Evolutionary conservation across 2,329 filamentous ascomycete genomes (phyloP).

Genomic region (Iodosphaeria phyllophila): DNA sequence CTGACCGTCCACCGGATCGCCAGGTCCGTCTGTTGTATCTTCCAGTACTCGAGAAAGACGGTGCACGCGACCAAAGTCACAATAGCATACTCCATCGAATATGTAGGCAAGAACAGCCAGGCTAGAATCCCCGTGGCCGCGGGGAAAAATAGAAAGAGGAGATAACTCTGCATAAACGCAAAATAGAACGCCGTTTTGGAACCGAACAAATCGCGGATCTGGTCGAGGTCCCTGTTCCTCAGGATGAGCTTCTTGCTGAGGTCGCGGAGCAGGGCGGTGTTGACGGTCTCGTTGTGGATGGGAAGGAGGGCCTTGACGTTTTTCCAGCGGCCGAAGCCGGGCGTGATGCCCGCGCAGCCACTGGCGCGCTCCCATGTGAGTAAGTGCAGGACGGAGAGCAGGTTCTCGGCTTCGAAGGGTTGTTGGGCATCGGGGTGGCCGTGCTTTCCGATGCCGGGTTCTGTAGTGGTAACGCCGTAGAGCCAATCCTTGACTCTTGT

Average conservation of each 20-base stretch:
- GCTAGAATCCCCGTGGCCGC: slow-evolving; percentile 48
- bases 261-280: slow-evolving; percentile 35
- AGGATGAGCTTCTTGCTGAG: slow-evolving; percentile 34
- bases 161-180: slow-evolving; percentile 64
- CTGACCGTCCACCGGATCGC: slow-evolving; percentile 55
- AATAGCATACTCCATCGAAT: slow-evolving; percentile 51
- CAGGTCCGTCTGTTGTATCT: slow-evolving; percentile 53
- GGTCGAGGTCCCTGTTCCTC: slow-evolving; percentile 31
- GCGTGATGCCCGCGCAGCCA: slow-evolving; percentile 44
- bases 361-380: slow-evolving; percentile 36
- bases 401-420: slow-evolving; percentile 42
- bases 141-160: slow-evolving; percentile 50
- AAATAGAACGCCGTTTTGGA: slow-evolving; percentile 61
- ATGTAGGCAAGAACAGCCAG: slow-evolving; percentile 44
- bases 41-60: slow-evolving; percentile 66
- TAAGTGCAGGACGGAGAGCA: slow-evolving; percentile 53
- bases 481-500: slow-evolving; percentile 59
- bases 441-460: slow-evolving; percentile 35
- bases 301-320: slow-evolving; percentile 43
- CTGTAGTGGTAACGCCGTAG: slow-evolving; percentile 44
- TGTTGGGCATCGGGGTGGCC: slow-evolving; percentile 26
- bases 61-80: slow-evolving; percentile 52
- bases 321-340: slow-evolving; percentile 36
- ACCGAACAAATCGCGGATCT: slow-evolving; percentile 42
- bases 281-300: slow-evolving; percentile 37